These are phyloP conservation scores for Diaporthe citrichinensis DNA, from an alignment of 2,329 filamentous ascomycete species.

Conservation along the genomic window DNA sequence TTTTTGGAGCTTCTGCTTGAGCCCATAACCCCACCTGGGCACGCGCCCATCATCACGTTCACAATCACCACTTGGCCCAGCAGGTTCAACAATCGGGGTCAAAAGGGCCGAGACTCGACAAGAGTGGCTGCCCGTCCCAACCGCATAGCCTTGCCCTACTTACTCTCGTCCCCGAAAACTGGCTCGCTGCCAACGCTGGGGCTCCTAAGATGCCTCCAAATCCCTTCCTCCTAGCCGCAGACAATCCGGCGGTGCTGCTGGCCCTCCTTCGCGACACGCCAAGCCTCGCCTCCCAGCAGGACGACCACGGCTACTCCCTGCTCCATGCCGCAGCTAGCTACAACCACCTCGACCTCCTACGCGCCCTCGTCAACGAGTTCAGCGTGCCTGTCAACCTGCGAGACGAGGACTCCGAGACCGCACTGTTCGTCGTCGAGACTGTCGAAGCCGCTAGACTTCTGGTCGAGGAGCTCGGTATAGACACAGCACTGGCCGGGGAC, in stretches of 20 bases:
- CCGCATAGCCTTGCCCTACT: background rate
- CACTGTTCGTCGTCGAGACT: slow-evolving; percentile 93
- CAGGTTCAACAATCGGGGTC: background rate
- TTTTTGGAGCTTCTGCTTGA: background rate
- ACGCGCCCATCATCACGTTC: background rate
- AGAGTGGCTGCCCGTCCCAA: too few relatives aligned
- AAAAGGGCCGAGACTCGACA: background rate
- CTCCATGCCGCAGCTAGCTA: slow-evolving; percentile 95
- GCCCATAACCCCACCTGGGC: background rate
- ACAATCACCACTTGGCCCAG: background rate
- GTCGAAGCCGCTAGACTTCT: slow-evolving; percentile 83
- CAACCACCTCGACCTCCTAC: slow-evolving; percentile 85
- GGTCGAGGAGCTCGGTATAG: slow-evolving; percentile 84
- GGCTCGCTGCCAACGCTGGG: background rate
- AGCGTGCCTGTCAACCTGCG: slow-evolving; percentile 83
- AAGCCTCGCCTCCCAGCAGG: slow-evolving; percentile 82
- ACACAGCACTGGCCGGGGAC: slow-evolving; percentile 74
- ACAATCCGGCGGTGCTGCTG: slow-evolving; percentile 82
- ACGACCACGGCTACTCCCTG: slow-evolving; percentile 94
- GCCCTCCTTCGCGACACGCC: slow-evolving; percentile 81
- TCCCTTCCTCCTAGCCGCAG: slow-evolving; percentile 83
- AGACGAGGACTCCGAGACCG: slow-evolving; percentile 94
- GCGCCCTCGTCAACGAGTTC: slow-evolving; percentile 81
- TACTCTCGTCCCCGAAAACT: background rate
- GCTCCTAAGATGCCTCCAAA: slow-evolving; percentile 66